phyloP scores from a whole-genome alignment of 305 asterid species.

The Fraxinus floribunda region DNA sequence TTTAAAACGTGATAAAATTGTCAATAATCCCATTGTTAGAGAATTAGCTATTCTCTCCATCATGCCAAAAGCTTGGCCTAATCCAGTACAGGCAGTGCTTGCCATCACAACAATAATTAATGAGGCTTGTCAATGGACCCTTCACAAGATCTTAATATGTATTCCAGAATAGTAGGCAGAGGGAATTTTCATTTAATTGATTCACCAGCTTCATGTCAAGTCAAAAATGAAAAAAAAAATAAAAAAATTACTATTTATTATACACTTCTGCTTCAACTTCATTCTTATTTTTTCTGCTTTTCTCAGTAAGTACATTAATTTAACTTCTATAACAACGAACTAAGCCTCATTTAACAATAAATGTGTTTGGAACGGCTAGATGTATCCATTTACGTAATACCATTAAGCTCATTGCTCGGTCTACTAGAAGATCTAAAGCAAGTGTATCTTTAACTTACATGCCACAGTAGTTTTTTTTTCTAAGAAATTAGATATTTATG shows the following conservation, averaged over 20 bases:
- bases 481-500: background rate
- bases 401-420: background rate
- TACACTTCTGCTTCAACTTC: background rate
- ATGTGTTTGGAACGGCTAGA: background rate
- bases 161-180: background rate
- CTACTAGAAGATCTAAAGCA: background rate
- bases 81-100: background rate
- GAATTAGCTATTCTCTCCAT: background rate
- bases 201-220: background rate
- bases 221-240: background rate
- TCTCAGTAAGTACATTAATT: background rate
- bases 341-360: background rate
- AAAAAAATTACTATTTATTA: background rate
- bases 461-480: background rate
- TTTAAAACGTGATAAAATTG: background rate
- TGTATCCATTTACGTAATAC: background rate
- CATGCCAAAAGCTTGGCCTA: background rate
- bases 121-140: background rate
- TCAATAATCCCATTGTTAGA: background rate
- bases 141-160: background rate
- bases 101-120: background rate
- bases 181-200: background rate
- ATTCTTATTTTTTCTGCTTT: background rate
- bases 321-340: background rate
- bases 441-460: background rate